Conservation (phyloP, 2,329 filamentous ascomycete species). For the Fusarium zealandicum region DNA sequence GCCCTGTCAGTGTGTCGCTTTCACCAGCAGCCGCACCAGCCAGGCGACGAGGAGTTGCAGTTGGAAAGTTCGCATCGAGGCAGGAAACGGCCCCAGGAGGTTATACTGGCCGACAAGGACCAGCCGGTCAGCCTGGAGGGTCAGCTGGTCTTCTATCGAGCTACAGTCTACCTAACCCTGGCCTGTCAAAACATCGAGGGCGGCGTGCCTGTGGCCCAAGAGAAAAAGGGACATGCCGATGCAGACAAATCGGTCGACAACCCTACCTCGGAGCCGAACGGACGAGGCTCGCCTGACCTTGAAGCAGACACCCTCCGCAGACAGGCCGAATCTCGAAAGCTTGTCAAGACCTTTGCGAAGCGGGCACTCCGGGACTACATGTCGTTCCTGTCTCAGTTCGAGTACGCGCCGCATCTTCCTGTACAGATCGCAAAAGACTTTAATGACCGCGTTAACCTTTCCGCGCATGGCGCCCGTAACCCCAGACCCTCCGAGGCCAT, state of each 20-base stretch:
- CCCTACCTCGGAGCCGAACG: slow-evolving; percentile 1
- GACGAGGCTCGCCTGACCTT: background rate
- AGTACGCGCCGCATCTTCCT: slow-evolving; percentile 78
- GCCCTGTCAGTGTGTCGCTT: slow-evolving; percentile 65
- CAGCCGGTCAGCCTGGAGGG: slow-evolving; percentile 78
- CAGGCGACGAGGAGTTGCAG: slow-evolving; percentile 60
- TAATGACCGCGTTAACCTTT: slow-evolving; percentile 63
- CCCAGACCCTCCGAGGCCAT: slow-evolving; percentile 47
- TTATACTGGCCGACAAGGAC: slow-evolving; percentile 50
- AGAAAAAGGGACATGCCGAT: slow-evolving; percentile 7
- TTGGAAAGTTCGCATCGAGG: slow-evolving; percentile 43
- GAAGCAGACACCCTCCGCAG: slow-evolving; percentile 17
- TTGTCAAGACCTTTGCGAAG: slow-evolving; percentile 77
- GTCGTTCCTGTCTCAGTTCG: slow-evolving; percentile 74
- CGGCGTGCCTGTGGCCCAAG: slow-evolving; percentile 52
- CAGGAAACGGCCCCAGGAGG: slow-evolving; percentile 44
- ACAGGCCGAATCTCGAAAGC: slow-evolving; percentile 58
- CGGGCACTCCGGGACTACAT: slow-evolving; percentile 78
- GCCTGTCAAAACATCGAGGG: slow-evolving; percentile 70
- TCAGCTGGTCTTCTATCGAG: slow-evolving; percentile 80
- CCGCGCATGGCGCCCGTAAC: slow-evolving; percentile 56
- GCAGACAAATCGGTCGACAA: background rate
- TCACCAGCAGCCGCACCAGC: slow-evolving; percentile 60
- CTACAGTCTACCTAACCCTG: slow-evolving; percentile 73
- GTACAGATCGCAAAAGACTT: slow-evolving; percentile 65